Percentiles rank a stretch among this genome's conserved stretches.
These are phyloP conservation scores for Pyricularia grisea DNA, from an alignment of 2,329 filamentous ascomycete genomes.

Conservation along the genomic window DNA sequence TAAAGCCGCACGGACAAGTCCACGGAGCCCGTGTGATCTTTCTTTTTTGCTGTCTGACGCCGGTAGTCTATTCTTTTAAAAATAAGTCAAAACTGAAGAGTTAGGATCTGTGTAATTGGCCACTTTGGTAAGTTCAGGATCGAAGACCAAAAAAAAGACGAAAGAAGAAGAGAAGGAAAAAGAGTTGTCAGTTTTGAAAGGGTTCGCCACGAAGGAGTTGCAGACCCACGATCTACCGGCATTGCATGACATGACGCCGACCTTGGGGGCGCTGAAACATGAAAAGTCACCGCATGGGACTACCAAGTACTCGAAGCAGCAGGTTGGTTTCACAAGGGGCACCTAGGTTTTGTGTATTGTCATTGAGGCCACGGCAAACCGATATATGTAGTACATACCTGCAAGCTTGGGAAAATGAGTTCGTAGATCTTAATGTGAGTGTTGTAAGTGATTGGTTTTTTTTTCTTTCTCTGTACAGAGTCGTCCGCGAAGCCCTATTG, in stretches of 20 bases:
- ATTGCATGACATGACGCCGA: neutral
- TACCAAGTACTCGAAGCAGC: neutral
- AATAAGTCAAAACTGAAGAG: neutral
- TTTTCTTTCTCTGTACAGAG: neutral
- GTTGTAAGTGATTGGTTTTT: no score
- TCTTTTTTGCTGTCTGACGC: neutral
- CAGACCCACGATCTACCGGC: neutral
- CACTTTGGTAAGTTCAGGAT: neutral
- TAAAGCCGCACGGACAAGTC: neutral
- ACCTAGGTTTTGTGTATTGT: neutral
- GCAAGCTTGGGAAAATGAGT: neutral
- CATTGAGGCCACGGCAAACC: neutral
- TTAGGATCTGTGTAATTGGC: no score
- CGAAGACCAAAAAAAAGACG: neutral
- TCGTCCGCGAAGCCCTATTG: neutral
- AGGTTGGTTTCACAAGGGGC: slow-evolving; percentile 1
- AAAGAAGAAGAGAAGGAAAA: neutral
- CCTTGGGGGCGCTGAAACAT: neutral
- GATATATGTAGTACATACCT: neutral
- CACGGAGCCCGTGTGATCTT: neutral
- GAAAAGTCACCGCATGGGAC: neutral
- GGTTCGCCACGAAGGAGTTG: neutral
- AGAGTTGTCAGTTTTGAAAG: neutral
- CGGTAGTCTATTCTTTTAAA: neutral
- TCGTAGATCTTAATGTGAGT: neutral